Conservation (phyloP, 208 protist species). For the Acanthamoeba royreba region DNA sequence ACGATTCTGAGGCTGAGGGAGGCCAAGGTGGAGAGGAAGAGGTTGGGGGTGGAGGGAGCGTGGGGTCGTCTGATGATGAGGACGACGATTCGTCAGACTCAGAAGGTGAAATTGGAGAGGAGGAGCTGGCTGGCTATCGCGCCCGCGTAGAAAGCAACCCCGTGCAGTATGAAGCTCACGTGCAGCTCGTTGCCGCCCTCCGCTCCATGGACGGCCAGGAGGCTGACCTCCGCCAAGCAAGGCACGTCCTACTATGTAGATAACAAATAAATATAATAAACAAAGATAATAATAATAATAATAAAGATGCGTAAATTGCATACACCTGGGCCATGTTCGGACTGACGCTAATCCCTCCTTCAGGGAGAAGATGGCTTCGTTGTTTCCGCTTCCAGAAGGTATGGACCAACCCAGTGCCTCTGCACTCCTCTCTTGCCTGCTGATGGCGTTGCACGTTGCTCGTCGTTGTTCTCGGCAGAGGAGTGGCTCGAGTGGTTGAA, state of each 20-base stretch:
- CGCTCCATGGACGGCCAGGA: neutral
- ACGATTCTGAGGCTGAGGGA: neutral
- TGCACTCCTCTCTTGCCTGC: neutral
- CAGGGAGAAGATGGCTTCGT: slow-evolving; percentile 1
- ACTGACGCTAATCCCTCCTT: no score
- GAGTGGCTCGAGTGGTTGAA: slow-evolving; percentile 17
- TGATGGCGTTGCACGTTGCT: neutral
- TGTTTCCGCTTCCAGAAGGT: slow-evolving; percentile 11
- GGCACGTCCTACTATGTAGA: neutral
- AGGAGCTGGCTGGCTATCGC: neutral
- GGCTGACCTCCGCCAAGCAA: neutral
- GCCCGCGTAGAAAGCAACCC: neutral
- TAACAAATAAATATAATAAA: no score
- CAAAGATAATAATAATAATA: neutral
- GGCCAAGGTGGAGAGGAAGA: neutral
- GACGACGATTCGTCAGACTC: neutral
- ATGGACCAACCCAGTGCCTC: no score
- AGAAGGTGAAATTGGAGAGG: neutral
- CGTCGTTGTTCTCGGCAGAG: neutral
- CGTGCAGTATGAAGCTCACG: neutral
- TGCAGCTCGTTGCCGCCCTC: neutral
- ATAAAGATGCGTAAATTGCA: neutral
- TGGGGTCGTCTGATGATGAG: neutral
- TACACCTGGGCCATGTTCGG: neutral
- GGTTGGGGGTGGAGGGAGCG: no score